Percentiles rank a stretch among this genome's conserved stretches.
phyloP scores from a whole-genome alignment of 1,139 yeast species.

The Magnusiomyces paraingens region DNA sequence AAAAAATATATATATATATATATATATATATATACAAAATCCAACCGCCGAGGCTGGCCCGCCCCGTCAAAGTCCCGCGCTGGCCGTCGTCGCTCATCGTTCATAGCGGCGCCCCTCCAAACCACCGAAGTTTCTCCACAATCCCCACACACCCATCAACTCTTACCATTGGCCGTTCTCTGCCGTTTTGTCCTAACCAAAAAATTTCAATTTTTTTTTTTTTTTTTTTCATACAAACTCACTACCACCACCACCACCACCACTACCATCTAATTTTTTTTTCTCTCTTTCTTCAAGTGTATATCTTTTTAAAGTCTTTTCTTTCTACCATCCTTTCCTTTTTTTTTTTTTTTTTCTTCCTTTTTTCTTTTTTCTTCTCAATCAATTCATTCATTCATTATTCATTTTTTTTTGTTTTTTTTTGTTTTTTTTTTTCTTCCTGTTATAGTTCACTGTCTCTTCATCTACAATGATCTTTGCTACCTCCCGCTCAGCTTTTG shows the following conservation, averaged over 20 bases:
- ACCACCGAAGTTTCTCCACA: constrained; percentile 13
- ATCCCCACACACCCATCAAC: constrained; percentile 2
- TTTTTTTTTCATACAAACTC: not conserved
- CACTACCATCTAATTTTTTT: too few relatives aligned
- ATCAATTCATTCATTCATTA: not conserved
- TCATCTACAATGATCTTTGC: constrained; percentile 6
- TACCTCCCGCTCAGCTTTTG: constrained; percentile 4
- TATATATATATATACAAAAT: too few relatives aligned
- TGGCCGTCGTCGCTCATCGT: not conserved
- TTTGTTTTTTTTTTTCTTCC: constrained; percentile 3
- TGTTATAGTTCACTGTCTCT: not conserved
- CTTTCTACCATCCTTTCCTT: too few relatives aligned
- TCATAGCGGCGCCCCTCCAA: constrained; percentile 3
- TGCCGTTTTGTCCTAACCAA: not conserved
- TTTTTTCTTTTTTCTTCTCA: not conserved
- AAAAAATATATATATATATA: too few relatives aligned
- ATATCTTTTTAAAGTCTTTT: too few relatives aligned
- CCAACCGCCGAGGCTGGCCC: too few relatives aligned
- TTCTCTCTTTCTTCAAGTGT: too few relatives aligned
- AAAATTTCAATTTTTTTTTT: not conserved
- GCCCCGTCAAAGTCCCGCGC: too few relatives aligned
- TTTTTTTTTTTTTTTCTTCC: not conserved
- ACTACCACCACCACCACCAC: too few relatives aligned
- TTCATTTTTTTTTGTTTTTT: not conserved
- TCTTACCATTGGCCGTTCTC: constrained; percentile 5